Evolutionary conservation across 1,284 basidiomycete species (phyloP).

Genomic region (Melampsora allii-populina): DNA sequence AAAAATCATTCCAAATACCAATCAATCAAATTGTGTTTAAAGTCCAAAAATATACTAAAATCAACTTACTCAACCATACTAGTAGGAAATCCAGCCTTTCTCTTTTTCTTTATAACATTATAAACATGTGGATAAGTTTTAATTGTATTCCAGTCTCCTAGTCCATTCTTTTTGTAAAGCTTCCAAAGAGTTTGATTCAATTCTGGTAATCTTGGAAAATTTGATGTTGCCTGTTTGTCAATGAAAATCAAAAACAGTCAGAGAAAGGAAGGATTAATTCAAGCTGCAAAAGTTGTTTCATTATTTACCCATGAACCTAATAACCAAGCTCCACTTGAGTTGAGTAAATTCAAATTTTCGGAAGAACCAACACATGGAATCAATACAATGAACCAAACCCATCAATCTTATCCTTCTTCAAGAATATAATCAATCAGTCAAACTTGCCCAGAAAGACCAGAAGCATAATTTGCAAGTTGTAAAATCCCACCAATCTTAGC

Average conservation of each 20-base stretch:
- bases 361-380: neutral
- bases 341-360: neutral
- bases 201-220: slow-evolving; percentile 22
- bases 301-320: slow-evolving; percentile 29
- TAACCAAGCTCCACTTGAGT: slow-evolving; percentile 19
- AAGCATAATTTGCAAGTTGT: slow-evolving; percentile 33
- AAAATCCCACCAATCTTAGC: slow-evolving; percentile 19
- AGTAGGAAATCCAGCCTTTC: slow-evolving; percentile 18
- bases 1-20: neutral
- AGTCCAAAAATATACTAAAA: neutral
- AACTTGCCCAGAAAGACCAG: slow-evolving; percentile 34
- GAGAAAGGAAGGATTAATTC: neutral
- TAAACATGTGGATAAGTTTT: slow-evolving; percentile 23
- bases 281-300: neutral
- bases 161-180: slow-evolving; percentile 14
- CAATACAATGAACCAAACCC: no score
- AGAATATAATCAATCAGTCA: no score
- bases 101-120: slow-evolving; percentile 24
- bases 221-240: slow-evolving; percentile 22
- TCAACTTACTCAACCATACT: slow-evolving; percentile 36
- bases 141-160: slow-evolving; percentile 25
- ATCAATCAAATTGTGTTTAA: neutral
- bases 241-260: neutral
- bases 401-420: no score
- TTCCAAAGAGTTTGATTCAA: slow-evolving; percentile 15